phyloP scores from a whole-genome alignment of 23 red algal genomes.

The Agarophyton chilense region DNA sequence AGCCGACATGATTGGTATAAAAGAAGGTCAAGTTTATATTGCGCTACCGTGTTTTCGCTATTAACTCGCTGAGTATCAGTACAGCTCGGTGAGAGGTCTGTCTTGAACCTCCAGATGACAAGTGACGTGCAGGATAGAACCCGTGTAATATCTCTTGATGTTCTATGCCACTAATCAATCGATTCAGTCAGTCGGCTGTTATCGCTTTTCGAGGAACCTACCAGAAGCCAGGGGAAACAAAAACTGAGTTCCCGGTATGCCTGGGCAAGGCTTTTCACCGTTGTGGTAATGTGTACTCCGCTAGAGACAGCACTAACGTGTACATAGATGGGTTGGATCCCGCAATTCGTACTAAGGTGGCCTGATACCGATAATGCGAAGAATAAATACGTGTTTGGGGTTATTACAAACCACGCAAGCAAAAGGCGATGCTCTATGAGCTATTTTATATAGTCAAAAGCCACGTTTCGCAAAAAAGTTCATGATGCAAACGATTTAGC shows the following conservation, averaged over 20 bases:
- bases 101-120: neutral
- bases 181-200: neutral
- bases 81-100: neutral
- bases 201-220: neutral
- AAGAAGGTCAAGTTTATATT: conserved; percentile 20
- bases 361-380: neutral
- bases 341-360: neutral
- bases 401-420: neutral
- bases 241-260: neutral
- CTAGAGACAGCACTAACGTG: neutral
- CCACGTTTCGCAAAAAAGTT: too few species aligned
- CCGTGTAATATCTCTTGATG: conserved; percentile 5
- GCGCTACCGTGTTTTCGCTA: neutral
- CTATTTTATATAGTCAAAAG: neutral
- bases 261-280: conserved; percentile 18
- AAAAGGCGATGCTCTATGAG: conserved; percentile 14
- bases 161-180: neutral
- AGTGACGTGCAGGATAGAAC: neutral
- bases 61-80: neutral
- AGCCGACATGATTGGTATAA: neutral
- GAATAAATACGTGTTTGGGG: neutral
- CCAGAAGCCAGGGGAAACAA: neutral
- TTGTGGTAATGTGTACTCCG: conserved; percentile 33
- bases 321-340: conserved; percentile 21
- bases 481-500: neutral